phyloP scores from a whole-genome alignment of 805 yeast species.

The Candida verbasci region DNA sequence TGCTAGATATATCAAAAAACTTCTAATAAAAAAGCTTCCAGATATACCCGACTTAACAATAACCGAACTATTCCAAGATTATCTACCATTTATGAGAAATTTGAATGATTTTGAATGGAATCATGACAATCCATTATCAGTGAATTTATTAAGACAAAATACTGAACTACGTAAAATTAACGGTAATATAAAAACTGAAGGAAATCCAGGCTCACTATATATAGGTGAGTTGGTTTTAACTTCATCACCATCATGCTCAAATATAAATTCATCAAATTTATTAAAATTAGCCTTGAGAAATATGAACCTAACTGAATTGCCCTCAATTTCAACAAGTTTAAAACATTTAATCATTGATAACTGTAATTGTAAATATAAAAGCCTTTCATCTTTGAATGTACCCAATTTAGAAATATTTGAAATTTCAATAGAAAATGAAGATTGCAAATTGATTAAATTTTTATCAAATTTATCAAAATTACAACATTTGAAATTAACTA shows the following conservation, averaged over 20 bases:
- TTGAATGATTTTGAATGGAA: constrained; percentile 7
- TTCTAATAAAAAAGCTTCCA: constrained; percentile 14
- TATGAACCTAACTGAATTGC: constrained; percentile 1
- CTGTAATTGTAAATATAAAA: neutral
- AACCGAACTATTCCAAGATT: constrained; percentile 10
- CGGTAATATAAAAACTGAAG: constrained; percentile 1
- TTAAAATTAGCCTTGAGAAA: neutral
- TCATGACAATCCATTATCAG: neutral
- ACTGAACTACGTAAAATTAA: neutral
- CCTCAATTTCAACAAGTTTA: neutral
- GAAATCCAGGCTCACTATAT: neutral
- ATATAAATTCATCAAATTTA: neutral
- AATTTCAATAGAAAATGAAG: neutral
- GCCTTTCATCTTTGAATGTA: neutral
- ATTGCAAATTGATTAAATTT: constrained; percentile 2
- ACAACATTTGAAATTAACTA: neutral
- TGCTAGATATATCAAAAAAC: constrained; percentile 11
- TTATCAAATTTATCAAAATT: constrained; percentile 1
- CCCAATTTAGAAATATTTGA: neutral
- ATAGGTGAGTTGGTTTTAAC: constrained; percentile 1
- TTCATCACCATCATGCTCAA: too few relatives aligned
- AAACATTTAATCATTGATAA: constrained; percentile 2
- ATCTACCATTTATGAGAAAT: constrained; percentile 12
- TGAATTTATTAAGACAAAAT: neutral
- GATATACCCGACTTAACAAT: constrained; percentile 22